Percentiles rank a stretch among this genome's conserved stretches.
These are phyloP conservation scores for Otatea glauca DNA, from an alignment of 176 grass and related monocot species.

Conservation along the genomic window DNA sequence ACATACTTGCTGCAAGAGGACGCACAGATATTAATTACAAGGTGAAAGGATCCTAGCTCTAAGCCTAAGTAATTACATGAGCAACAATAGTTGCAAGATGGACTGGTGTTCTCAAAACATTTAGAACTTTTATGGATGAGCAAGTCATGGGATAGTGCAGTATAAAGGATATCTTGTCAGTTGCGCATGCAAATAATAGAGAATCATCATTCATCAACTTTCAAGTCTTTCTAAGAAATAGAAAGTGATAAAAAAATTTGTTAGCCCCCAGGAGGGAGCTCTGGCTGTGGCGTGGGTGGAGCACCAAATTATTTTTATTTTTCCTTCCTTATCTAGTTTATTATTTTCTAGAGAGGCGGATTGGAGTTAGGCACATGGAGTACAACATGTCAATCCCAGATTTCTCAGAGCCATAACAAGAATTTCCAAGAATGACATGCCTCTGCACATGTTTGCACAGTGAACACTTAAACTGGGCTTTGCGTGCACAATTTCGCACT, in stretches of 20 bases:
- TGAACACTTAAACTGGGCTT: background rate
- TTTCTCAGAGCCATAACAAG: background rate
- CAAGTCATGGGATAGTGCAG: background rate
- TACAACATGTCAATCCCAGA: background rate
- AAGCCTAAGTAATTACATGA: background rate
- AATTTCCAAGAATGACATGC: background rate
- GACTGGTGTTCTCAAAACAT: background rate
- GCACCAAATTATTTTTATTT: background rate
- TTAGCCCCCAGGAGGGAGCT: background rate
- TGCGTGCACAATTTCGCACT: background rate
- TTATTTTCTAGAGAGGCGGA: background rate
- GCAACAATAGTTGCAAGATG: background rate
- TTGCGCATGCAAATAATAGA: constrained; percentile 4
- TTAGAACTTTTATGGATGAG: constrained; percentile 2
- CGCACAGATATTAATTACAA: background rate
- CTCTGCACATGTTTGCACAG: background rate
- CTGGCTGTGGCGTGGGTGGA: background rate
- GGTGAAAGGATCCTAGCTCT: background rate
- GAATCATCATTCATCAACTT: constrained; percentile 11
- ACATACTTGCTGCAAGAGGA: constrained; percentile 3
- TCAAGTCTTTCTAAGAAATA: background rate
- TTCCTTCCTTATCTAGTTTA: background rate
- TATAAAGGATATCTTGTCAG: background rate
- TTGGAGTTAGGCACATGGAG: background rate
- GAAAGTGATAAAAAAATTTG: background rate